These are phyloP conservation scores for Fagopyrum tataricum DNA, from an alignment of 148 eudicot species.

Conservation along the genomic window DNA sequence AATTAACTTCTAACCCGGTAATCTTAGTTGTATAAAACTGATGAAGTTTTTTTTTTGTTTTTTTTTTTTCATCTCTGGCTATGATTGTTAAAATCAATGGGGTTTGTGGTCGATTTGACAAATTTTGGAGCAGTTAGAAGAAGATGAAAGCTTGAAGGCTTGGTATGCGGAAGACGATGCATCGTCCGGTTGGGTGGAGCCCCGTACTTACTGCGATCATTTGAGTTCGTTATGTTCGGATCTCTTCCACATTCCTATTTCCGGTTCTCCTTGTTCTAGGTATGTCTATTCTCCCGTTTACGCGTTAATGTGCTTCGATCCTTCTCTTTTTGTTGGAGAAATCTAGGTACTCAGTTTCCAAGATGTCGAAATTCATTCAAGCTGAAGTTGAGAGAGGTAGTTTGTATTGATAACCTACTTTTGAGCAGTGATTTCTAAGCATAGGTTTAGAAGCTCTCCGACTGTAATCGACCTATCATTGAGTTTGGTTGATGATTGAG, in stretches of 20 bases:
- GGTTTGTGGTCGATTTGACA: background rate
- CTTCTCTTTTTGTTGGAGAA: background rate
- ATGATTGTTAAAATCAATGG: background rate
- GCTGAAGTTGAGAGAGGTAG: background rate
- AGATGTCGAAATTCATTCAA: background rate
- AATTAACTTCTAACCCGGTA: background rate
- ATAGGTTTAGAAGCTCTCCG: background rate
- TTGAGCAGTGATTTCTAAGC: background rate
- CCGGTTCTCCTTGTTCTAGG: constrained; percentile 35
- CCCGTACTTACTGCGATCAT: constrained; percentile 39
- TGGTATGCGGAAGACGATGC: constrained; percentile 28
- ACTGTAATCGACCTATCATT: background rate
- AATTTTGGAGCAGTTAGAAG: constrained; percentile 14
- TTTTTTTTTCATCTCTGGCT: background rate
- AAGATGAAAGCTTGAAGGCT: constrained; percentile 16
- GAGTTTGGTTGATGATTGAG: background rate
- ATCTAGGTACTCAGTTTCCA: background rate
- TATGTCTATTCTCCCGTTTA: constrained; percentile 9
- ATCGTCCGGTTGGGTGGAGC: constrained; percentile 40
- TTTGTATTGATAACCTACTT: background rate
- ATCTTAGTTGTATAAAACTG: background rate
- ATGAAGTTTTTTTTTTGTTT: background rate
- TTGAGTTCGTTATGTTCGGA: constrained; percentile 25
- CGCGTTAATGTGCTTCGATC: background rate
- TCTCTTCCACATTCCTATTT: constrained; percentile 30